Evolutionary conservation across 495 filamentous ascomycete species (phyloP), one percentile per base, ranked within the genome.

Genomic region (Trichocladium antarcticum): DNA sequence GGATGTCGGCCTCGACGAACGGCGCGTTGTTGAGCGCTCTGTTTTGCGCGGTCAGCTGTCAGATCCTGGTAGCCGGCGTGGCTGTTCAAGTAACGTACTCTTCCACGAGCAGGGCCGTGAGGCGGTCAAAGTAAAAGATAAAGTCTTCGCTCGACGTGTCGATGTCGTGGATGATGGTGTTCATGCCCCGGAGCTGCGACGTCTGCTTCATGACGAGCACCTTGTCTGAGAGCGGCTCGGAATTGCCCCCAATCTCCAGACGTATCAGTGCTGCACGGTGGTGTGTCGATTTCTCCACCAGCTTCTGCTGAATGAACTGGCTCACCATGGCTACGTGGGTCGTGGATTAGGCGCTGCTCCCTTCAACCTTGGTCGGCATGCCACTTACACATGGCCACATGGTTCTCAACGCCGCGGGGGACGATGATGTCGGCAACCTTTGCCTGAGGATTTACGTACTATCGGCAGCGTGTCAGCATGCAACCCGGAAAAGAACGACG

Each of bases 81-180:
- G 29, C 9, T 15, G 59, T 66, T 55, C 71, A 36, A 14, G 28
- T 1, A 8, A 41, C 49, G 20, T 42, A 88, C 80, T 79, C 79
- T 63, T 96, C 89, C 24, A 98, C 78, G 6, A 98, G 72, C n/a
- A 96, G 68, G 1, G 81, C 79, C 2, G 82, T 76, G 31, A 97
- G 68, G 16, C 92, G 80, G 67, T 98, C 86, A 57, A 96, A 95
- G 64, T 95, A 95, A 65, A 96, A 97, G 46, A 94, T 87, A 60
- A 95, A 97, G 52, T 96, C 89, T 53, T 94, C 92, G 35, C 83
- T 77, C 10, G 80, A 68, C 1, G 84, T 90, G 36, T 83, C 75
- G 19, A 84, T 85, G 58, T 87, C 74, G 57, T 90, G 85, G 24
- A 98, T 78, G 42, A 96, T 83, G 0, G 89, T 95, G 64, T 84